Conservation (phyloP, 352 stramenopile genomes). For the Hyaloperonospora brassicae region DNA sequence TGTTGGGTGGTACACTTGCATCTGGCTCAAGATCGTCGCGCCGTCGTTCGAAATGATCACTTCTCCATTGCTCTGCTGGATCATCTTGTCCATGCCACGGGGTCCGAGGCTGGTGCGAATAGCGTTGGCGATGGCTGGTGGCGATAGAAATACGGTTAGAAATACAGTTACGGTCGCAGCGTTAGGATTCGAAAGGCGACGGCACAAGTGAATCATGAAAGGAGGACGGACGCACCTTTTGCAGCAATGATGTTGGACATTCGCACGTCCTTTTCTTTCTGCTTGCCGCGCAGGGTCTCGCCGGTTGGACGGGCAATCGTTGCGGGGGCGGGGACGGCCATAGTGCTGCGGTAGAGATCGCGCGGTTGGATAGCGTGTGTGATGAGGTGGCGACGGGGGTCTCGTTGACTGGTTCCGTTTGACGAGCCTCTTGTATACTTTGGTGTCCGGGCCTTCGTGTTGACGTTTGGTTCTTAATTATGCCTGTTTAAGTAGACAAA, state of each 20-base stretch:
- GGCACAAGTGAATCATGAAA: neutral
- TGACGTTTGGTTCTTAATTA: too few relatives aligned
- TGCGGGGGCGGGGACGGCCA: conserved; percentile 23
- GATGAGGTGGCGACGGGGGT: neutral
- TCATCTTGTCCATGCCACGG: conserved; percentile 99
- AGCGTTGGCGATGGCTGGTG: conserved; percentile 92
- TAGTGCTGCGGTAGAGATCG: neutral
- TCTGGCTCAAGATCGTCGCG: conserved; percentile 98
- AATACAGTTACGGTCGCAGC: neutral
- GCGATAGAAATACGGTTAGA: conserved; percentile 2
- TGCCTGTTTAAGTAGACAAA: too few relatives aligned
- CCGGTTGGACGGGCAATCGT: conserved; percentile 58
- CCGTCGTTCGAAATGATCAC: conserved; percentile 99
- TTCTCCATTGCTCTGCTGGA: conserved; percentile 95
- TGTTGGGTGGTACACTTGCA: conserved; percentile 98
- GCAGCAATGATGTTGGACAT: conserved; percentile 98
- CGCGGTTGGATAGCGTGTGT: neutral
- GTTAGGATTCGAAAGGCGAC: neutral
- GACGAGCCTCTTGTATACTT: too few relatives aligned
- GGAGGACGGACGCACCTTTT: conserved; percentile 70
- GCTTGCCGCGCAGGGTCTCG: conserved; percentile 80
- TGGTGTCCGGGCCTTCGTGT: too few relatives aligned
- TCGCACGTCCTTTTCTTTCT: conserved; percentile 97
- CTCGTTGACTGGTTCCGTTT: too few relatives aligned
- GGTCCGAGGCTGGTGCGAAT: conserved; percentile 97